Percentiles rank a stretch among this genome's conserved stretches.
phyloP scores from a whole-genome alignment of 768 basidiomycete genomes.

The Lentinula sp. region DNA sequence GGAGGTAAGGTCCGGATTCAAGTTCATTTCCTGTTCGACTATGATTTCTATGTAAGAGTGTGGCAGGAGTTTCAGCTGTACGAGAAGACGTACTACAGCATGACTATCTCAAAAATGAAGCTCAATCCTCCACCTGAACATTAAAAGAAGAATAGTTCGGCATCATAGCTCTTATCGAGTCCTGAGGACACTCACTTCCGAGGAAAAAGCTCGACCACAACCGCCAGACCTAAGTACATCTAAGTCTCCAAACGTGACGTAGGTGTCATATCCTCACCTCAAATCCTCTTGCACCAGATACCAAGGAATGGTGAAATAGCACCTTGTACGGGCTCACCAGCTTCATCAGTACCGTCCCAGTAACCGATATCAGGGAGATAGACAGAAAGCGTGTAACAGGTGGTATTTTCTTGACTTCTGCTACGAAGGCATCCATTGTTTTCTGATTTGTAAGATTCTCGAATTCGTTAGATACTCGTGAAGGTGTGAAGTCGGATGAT shows the following conservation, averaged over 20 bases:
- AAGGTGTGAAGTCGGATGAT: not conserved
- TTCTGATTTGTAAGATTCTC: not conserved
- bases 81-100: slow-evolving; percentile 55
- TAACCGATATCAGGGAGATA: slow-evolving; percentile 53
- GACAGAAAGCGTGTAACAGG: slow-evolving; percentile 73
- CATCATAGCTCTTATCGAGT: too few species aligned
- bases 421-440: slow-evolving; percentile 40
- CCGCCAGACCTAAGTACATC: slow-evolving; percentile 56
- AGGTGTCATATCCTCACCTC: slow-evolving; percentile 36
- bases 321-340: slow-evolving; percentile 47
- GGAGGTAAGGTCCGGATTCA: slow-evolving; percentile 52
- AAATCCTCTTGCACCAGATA: slow-evolving; percentile 30
- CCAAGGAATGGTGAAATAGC: slow-evolving; percentile 42
- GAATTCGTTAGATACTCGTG: not conserved
- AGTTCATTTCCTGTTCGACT: slow-evolving; percentile 65
- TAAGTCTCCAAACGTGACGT: not conserved
- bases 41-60: not conserved
- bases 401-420: slow-evolving; percentile 76
- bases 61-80: not conserved
- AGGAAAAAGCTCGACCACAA: slow-evolving; percentile 69
- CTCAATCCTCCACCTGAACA: slow-evolving; percentile 27
- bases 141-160: not conserved
- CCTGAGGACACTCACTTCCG: slow-evolving; percentile 36
- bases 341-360: slow-evolving; percentile 49
- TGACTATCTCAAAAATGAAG: slow-evolving; percentile 61